phyloP scores from a whole-genome alignment of 192 early-diverging fungal species.

The Pilobolus umbonatus region DNA sequence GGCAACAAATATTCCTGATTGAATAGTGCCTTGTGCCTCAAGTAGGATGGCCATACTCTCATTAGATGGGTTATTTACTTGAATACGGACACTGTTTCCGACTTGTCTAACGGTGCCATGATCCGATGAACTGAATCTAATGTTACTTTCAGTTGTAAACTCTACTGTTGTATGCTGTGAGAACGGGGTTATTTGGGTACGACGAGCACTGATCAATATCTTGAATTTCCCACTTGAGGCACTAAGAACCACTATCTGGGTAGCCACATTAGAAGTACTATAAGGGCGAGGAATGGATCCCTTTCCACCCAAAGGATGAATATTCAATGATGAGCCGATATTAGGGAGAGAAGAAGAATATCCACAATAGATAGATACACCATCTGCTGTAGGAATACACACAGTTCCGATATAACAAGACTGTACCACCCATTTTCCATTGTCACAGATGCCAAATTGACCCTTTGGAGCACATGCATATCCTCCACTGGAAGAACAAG shows the following conservation, averaged over 20 bases:
- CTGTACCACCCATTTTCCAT: constrained; percentile 39
- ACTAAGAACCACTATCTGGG: constrained; percentile 11
- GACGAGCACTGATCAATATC: constrained; percentile 22
- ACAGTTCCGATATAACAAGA: constrained; percentile 40
- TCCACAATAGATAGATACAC: constrained; percentile 36
- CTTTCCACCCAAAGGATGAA: background rate
- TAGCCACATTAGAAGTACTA: constrained; percentile 1
- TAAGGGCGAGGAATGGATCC: constrained; percentile 17
- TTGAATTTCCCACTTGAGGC: background rate
- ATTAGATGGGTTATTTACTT: constrained; percentile 6
- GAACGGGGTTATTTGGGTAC: constrained; percentile 7
- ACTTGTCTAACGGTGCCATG: constrained; percentile 8
- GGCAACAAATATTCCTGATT: constrained; percentile 13
- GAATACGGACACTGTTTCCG: constrained; percentile 10
- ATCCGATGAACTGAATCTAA: constrained; percentile 5
- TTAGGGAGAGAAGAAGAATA: constrained; percentile 3
- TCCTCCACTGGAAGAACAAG: constrained; percentile 32
- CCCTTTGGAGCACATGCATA: constrained; percentile 40
- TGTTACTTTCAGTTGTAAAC: constrained; percentile 6
- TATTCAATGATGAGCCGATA: background rate
- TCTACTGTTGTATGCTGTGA: constrained; percentile 3
- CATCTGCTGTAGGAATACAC: constrained; percentile 40
- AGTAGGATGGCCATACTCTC: constrained; percentile 17
- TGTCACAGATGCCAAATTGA: constrained; percentile 39
- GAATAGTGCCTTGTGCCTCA: constrained; percentile 8